A percentile compares a stretch with the other conserved stretches of the same genome.
Conservation (phyloP, 208 protist species). For the Trypanosoma conorhini region DNA sequence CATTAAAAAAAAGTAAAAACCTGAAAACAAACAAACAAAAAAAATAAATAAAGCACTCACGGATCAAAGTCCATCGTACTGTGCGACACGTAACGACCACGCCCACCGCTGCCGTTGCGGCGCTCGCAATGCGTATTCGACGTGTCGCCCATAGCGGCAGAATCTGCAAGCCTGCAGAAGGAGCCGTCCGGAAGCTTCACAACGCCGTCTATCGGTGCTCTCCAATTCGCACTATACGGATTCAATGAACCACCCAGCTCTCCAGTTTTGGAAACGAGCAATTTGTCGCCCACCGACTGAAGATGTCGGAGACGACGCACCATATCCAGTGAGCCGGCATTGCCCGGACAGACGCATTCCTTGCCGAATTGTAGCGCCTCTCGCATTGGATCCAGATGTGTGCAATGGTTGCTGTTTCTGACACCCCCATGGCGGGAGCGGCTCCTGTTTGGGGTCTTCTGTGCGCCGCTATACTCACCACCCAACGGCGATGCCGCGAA, state of each 20-base stretch:
- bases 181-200: slow-evolving; percentile 31
- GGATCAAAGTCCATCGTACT: neutral
- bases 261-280: slow-evolving; percentile 1
- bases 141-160: neutral
- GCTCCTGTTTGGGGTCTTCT: too few relatives aligned
- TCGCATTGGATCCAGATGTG: too few relatives aligned
- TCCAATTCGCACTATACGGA: slow-evolving; percentile 26
- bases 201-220: slow-evolving; percentile 14
- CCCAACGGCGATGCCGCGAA: slow-evolving; percentile 6
- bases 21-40: slow-evolving; percentile 12
- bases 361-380: slow-evolving; percentile 1
- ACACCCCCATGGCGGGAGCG: too few relatives aligned
- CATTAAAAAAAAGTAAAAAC: neutral
- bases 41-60: slow-evolving; percentile 17
- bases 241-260: slow-evolving; percentile 23
- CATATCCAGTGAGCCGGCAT: slow-evolving; percentile 23
- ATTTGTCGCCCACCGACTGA: slow-evolving; percentile 10
- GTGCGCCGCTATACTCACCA: neutral
- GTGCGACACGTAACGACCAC: neutral
- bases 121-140: neutral
- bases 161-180: slow-evolving; percentile 4
- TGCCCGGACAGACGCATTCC: slow-evolving; percentile 15
- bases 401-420: too few relatives aligned
- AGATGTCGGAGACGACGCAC: slow-evolving; percentile 30
- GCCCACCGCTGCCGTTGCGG: neutral